A percentile compares a stretch with the other conserved stretches of the same genome.
Evolutionary conservation across 129 eudicot genomes (phyloP).

Genomic region (Escallonia rubra): DNA sequence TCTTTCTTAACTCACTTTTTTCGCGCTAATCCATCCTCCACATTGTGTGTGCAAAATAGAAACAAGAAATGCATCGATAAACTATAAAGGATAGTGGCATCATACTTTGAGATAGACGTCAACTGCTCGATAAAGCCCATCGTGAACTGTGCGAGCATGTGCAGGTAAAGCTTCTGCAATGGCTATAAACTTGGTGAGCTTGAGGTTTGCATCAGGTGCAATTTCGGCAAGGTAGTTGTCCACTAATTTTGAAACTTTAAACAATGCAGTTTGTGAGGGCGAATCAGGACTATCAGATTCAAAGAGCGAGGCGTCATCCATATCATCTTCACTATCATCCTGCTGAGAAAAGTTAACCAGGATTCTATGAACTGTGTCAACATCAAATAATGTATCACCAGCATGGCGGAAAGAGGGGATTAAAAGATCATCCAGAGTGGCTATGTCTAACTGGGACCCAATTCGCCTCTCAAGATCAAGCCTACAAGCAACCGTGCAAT

Average conservation of each 20-base stretch:
- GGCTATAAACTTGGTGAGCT: constrained; percentile 71
- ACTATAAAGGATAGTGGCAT: not conserved
- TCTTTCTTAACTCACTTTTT: too few relatives aligned
- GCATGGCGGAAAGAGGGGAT: constrained; percentile 84
- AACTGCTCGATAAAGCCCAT: constrained; percentile 79
- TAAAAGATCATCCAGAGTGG: constrained; percentile 88
- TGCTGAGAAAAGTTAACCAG: constrained; percentile 87
- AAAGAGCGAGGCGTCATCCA: constrained; percentile 78
- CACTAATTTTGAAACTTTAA: constrained; percentile 73
- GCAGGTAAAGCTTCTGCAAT: constrained; percentile 83
- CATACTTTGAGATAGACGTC: constrained; percentile 93
- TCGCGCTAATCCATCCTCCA: not conserved
- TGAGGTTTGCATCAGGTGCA: constrained; percentile 93
- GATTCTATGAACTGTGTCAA: constrained; percentile 84
- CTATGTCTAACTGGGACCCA: constrained; percentile 82
- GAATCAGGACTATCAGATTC: constrained; percentile 79
- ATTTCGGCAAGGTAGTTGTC: constrained; percentile 91
- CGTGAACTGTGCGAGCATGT: constrained; percentile 83
- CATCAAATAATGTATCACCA: constrained; percentile 86
- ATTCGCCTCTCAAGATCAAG: constrained; percentile 87
- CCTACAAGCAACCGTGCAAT: constrained; percentile 61
- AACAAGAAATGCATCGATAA: not conserved
- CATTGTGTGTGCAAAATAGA: not conserved
- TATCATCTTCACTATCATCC: constrained; percentile 79
- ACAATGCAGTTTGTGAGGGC: constrained; percentile 71